Evolutionary conservation across 2,329 filamentous ascomycete species (phyloP).

Genomic region (Pestalotiopsis sp.): DNA sequence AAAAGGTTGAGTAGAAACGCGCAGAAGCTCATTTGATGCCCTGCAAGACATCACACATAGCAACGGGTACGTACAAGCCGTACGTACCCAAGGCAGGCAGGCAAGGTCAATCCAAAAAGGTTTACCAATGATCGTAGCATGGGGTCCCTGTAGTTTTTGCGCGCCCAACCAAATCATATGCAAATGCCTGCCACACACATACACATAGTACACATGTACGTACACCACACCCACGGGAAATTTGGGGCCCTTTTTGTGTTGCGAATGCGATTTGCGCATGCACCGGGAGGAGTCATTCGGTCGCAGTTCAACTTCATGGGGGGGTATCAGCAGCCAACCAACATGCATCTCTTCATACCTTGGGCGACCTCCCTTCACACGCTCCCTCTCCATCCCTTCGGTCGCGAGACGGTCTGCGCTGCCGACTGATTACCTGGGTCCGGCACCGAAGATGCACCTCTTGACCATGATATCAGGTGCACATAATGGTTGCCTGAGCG

Average conservation of each 20-base stretch:
- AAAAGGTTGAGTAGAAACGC: neutral
- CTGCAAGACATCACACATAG: neutral
- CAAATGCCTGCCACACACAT: neutral
- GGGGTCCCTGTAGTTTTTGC: neutral
- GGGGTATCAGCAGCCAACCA: neutral
- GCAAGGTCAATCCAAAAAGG: neutral
- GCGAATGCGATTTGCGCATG: neutral
- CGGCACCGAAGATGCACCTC: neutral
- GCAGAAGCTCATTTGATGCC: neutral
- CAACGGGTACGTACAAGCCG: neutral
- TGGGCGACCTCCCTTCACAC: neutral
- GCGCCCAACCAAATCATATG: neutral
- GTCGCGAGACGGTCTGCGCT: neutral
- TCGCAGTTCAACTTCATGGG: neutral
- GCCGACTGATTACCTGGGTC: neutral
- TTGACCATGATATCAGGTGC: neutral
- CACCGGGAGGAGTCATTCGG: neutral
- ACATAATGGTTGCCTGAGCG: neutral
- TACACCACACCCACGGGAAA: neutral
- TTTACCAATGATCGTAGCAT: neutral
- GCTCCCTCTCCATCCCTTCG: neutral
- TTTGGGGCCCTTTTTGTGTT: neutral
- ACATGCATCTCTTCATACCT: neutral
- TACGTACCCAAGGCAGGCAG: neutral
- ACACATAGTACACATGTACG: neutral